Conservation (phyloP, 2,329 filamentous ascomycete species). For the Cladophialophora carrionii region DNA sequence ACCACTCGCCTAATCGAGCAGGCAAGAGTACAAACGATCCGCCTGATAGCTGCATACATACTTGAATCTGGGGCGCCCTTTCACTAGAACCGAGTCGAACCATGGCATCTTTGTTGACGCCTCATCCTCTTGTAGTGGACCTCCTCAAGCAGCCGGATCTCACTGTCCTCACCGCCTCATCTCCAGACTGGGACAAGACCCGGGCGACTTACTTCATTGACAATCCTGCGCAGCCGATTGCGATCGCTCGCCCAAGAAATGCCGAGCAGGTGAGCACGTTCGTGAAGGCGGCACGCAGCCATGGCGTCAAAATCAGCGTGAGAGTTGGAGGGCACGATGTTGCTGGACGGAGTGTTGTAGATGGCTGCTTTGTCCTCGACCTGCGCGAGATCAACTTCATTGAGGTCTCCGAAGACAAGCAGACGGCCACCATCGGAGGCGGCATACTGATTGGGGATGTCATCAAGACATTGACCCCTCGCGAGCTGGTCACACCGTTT, state of each 20-base stretch:
- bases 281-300: conserved; percentile 6
- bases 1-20: not conserved
- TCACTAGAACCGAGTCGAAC: not conserved
- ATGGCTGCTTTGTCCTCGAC: conserved; percentile 11
- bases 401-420: not conserved
- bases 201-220: conserved; percentile 4
- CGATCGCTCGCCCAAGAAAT: conserved; percentile 12
- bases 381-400: conserved; percentile 13
- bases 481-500: conserved; percentile 13
- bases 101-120: not conserved
- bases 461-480: conserved; percentile 2
- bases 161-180: not conserved
- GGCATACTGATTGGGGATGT: conserved; percentile 13
- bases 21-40: not conserved
- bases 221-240: conserved; percentile 13
- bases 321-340: conserved; percentile 17
- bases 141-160: conserved; percentile 7
- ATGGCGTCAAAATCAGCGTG: conserved; percentile 16
- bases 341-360: conserved; percentile 8
- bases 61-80: not conserved
- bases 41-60: not conserved
- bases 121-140: conserved; percentile 10
- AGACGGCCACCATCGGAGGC: conserved; percentile 14
- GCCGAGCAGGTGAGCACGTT: conserved; percentile 3
- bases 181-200: conserved; percentile 4